phyloP scores from a whole-genome alignment of 2,329 filamentous ascomycete genomes.

The Dothideomycetes sp. region DNA sequence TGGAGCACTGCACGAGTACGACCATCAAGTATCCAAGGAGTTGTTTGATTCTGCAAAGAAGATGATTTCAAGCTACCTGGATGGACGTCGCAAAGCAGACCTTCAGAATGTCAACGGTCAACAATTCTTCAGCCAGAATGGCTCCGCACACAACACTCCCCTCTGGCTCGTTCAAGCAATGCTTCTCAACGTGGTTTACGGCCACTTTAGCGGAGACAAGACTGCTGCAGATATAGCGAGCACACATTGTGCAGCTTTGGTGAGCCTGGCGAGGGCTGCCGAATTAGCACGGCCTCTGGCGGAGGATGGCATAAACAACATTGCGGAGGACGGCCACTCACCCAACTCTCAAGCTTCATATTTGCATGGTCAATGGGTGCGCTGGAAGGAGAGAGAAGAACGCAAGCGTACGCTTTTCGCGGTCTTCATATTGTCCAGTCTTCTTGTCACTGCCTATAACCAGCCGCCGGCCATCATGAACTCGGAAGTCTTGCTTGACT shows the following conservation, averaged over 20 bases:
- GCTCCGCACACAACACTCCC: conserved; percentile 52
- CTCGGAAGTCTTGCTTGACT: conserved; percentile 78
- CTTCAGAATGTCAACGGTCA: conserved; percentile 49
- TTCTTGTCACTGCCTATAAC: conserved; percentile 87
- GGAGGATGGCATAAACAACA: conserved; percentile 37
- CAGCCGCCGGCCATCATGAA: conserved; percentile 85
- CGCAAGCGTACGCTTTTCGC: conserved; percentile 86
- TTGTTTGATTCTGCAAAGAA: conserved; percentile 90
- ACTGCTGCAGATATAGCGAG: conserved; percentile 82
- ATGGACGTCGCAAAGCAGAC: conserved; percentile 79
- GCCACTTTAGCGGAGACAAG: conserved; percentile 89
- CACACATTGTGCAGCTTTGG: conserved; percentile 81
- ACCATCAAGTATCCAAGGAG: conserved; percentile 67
- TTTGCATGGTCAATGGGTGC: conserved; percentile 53
- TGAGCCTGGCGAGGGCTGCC: conserved; percentile 84
- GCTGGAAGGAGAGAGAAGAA: conserved; percentile 82
- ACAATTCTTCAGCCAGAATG: conserved; percentile 21
- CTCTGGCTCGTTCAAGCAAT: conserved; percentile 95
- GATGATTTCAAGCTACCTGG: conserved; percentile 86
- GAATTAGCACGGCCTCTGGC: conserved; percentile 50
- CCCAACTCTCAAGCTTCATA: conserved; percentile 18
- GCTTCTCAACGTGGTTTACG: conserved; percentile 91
- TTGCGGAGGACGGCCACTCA: conserved; percentile 40
- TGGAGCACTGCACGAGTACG: conserved; percentile 77
- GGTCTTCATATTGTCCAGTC: conserved; percentile 83